Evolutionary conservation across 2,329 filamentous ascomycete genomes (phyloP).

Genomic region (Chaetomium sp.): DNA sequence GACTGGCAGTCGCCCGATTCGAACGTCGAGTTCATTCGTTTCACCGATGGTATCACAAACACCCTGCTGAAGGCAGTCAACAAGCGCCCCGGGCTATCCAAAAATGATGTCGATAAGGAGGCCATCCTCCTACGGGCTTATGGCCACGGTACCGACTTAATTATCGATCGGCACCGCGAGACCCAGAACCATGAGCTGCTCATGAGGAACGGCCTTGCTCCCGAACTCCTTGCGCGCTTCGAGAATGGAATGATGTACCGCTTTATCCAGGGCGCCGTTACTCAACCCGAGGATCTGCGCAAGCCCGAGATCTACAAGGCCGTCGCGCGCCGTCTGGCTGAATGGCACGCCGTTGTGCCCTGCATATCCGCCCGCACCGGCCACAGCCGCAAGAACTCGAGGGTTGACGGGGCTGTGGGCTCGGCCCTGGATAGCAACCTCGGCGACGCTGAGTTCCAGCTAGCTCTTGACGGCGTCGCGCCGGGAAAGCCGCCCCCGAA

Average conservation of each 20-base stretch:
- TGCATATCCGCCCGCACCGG: slow-evolving; percentile 51
- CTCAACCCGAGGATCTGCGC: slow-evolving; percentile 77
- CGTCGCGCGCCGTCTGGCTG: slow-evolving; percentile 78
- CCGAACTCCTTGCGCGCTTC: slow-evolving; percentile 86
- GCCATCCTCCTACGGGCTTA: slow-evolving; percentile 90
- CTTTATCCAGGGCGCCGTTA: slow-evolving; percentile 80
- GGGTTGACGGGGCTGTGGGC: slow-evolving; percentile 31
- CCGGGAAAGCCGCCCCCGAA: slow-evolving; percentile 77
- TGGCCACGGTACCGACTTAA: slow-evolving; percentile 87
- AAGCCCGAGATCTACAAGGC: slow-evolving; percentile 75
- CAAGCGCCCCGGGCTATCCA: slow-evolving; percentile 65
- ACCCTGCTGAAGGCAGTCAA: slow-evolving; percentile 82
- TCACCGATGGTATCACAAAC: slow-evolving; percentile 98
- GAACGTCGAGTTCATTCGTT: slow-evolving; percentile 80
- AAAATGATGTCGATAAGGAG: slow-evolving; percentile 78
- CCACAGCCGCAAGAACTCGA: slow-evolving; percentile 41
- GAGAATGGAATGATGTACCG: slow-evolving; percentile 94
- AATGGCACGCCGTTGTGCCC: slow-evolving; percentile 84
- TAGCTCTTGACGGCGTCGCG: slow-evolving; percentile 54
- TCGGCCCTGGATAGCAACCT: slow-evolving; percentile 39
- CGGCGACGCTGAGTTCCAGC: slow-evolving; percentile 43
- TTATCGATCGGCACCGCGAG: slow-evolving; percentile 93
- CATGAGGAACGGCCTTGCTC: slow-evolving; percentile 79
- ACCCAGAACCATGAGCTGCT: slow-evolving; percentile 81
- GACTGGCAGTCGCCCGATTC: slow-evolving; percentile 74